Evolutionary conservation across 495 filamentous ascomycete genomes (phyloP).

Genomic region (Staphylotrichum tortipilum): DNA sequence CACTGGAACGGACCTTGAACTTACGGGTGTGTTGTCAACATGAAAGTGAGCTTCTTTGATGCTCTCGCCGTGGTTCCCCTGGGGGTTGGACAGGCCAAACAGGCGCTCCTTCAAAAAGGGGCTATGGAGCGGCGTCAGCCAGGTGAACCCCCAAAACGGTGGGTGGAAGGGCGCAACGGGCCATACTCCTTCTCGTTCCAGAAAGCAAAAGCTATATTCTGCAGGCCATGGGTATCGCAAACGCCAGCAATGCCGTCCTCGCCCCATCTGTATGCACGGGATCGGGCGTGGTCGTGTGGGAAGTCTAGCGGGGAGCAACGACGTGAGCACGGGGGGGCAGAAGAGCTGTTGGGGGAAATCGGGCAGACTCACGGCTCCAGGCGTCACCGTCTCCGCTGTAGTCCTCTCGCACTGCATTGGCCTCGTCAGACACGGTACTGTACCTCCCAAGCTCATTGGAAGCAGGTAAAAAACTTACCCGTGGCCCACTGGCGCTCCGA

Average conservation of each 20-base stretch:
- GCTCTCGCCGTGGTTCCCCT: slow-evolving; percentile 94
- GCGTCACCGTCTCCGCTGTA: slow-evolving; percentile 82
- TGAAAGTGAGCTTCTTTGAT: slow-evolving; percentile 96
- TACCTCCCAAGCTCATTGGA: background rate
- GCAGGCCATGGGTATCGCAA: slow-evolving; percentile 78
- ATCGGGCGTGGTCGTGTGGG: slow-evolving; percentile 81
- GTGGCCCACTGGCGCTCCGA: slow-evolving; percentile 84
- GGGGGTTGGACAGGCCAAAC: slow-evolving; percentile 88
- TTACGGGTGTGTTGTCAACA: slow-evolving; percentile 79
- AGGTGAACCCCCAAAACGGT: background rate
- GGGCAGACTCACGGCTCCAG: slow-evolving; percentile 71
- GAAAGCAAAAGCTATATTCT: slow-evolving; percentile 91
- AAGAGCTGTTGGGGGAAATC: background rate
- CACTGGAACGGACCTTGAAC: background rate
- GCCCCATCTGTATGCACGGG: slow-evolving; percentile 84
- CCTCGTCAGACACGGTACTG: slow-evolving; percentile 11
- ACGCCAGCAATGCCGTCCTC: slow-evolving; percentile 97
- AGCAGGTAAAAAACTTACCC: slow-evolving; percentile 44
- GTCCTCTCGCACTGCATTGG: slow-evolving; percentile 74
- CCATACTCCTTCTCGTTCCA: slow-evolving; percentile 94
- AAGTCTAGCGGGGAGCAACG: slow-evolving; percentile 60
- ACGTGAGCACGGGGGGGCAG: slow-evolving; percentile 9
- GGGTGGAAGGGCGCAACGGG: background rate
- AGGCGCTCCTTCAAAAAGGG: slow-evolving; percentile 89
- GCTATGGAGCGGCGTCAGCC: slow-evolving; percentile 34